These are phyloP conservation scores for Triadica sebifera DNA, from an alignment of 345 rosid species.

Conservation along the genomic window DNA sequence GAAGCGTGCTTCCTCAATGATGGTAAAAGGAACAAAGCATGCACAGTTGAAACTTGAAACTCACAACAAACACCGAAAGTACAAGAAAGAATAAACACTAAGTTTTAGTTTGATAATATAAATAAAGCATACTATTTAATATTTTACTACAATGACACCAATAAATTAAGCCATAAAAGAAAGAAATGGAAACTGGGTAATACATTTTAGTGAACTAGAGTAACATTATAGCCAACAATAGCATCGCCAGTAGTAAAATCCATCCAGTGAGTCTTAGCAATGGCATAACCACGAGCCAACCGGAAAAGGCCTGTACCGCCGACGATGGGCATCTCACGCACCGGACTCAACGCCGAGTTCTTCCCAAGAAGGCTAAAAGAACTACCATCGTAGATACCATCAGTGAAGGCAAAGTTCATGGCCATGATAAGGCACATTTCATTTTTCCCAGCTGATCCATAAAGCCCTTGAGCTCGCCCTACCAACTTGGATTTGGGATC, in stretches of 20 bases:
- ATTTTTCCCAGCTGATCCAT: slow-evolving; percentile 16
- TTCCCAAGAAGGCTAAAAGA: slow-evolving; percentile 23
- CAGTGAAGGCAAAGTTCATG: slow-evolving; percentile 22
- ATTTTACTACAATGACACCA: too few species aligned
- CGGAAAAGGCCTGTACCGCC: slow-evolving; percentile 30
- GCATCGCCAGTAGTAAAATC: slow-evolving; percentile 48
- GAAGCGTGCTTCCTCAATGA: too few species aligned
- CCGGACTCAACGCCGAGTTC: slow-evolving; percentile 15
- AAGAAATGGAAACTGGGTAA: too few species aligned
- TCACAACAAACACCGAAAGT: too few species aligned
- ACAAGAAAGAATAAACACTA: too few species aligned
- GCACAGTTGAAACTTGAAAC: too few species aligned
- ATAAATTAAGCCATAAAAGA: too few species aligned
- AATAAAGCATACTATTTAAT: too few species aligned
- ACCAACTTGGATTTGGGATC: slow-evolving; percentile 20
- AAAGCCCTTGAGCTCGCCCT: slow-evolving; percentile 30
- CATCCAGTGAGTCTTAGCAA: slow-evolving; percentile 40
- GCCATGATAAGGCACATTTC: slow-evolving; percentile 22
- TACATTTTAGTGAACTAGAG: slow-evolving; percentile 42
- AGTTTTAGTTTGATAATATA: too few species aligned
- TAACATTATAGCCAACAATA: slow-evolving; percentile 60
- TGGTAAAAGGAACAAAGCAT: too few species aligned
- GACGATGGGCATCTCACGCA: slow-evolving; percentile 28
- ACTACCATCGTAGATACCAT: slow-evolving; percentile 23
- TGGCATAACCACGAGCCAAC: slow-evolving; percentile 37